Evolutionary conservation across 1,284 basidiomycete species (phyloP), one percentile per base, ranked within the genome.

Genomic region (Rhodotorula sp.): DNA sequence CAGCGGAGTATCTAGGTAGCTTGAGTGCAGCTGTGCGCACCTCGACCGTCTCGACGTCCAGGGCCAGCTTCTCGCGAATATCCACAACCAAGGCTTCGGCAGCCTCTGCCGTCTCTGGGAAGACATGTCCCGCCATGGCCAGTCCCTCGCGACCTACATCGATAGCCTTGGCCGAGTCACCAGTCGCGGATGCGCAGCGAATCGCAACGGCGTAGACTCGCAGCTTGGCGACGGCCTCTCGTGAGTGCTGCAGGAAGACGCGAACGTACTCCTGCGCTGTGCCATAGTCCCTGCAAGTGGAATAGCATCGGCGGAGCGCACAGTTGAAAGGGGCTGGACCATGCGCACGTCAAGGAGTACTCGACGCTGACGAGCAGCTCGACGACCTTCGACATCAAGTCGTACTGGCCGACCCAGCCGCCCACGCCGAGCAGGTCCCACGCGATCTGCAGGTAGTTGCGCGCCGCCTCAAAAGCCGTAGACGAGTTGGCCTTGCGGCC

Each of bases 201-300:
- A 74, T 66, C 37, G 82, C 58, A 83, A 87, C 6, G 87, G 89
- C 77, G 81, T 87, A 28, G 85, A 89, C 73, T 80, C 86, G n/a
- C 81, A 86, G 63, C 79, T 90, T 59, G 88, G 88, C 34, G 86
- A 89, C 77, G 77, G 90, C 5, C 83, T 89, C 64, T 88, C 90
- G 77, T 75, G 88, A 57, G 30, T 74, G 67, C 2, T n/a, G 46
- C 20, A 74, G 61, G 48, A 62, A 74, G 26, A 70, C 22, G 9
- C 65, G 63, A 31, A 72, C 64, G 59, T 64, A 74, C 31, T 69
- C 63, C 46, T 72, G 72, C 11, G 70, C 62, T 3, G 72, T 70
- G 2, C 61, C 46, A 47, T 74, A 74, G 48, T 74, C 72, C 4
- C 71, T 73, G 59, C 11, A 16, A 11, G 3, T 3, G 3, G 28